Conservation (phyloP, 2,329 filamentous ascomycete genomes). For the Macrophomina tecta region DNA sequence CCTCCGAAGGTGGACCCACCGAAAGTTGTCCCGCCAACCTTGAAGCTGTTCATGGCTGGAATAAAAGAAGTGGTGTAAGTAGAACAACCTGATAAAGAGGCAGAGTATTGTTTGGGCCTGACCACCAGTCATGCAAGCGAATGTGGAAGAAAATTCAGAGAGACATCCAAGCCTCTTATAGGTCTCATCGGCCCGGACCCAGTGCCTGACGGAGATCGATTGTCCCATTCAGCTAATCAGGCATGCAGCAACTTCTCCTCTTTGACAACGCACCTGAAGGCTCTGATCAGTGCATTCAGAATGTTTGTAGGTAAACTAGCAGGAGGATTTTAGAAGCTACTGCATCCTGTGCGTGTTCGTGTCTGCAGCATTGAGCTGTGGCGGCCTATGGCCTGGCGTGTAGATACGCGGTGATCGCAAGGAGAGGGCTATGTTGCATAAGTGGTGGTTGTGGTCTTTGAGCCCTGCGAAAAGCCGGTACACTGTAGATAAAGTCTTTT, state of each 20-base stretch:
- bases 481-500: no score
- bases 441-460: not conserved
- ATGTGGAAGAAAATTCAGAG: not conserved
- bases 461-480: no score
- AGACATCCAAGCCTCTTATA: not conserved
- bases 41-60: constrained; percentile 9
- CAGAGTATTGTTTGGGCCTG: not conserved
- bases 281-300: not conserved
- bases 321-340: not conserved
- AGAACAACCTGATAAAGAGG: not conserved
- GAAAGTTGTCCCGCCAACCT: constrained; percentile 4
- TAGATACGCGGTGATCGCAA: not conserved
- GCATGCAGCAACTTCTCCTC: constrained; percentile 21
- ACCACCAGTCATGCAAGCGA: no score
- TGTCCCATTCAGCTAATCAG: not conserved
- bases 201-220: not conserved
- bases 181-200: not conserved
- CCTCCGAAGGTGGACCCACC: constrained; percentile 4
- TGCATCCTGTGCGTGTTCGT: not conserved
- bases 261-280: not conserved
- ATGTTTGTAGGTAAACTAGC: no score
- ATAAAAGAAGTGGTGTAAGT: not conserved
- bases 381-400: not conserved
- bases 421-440: not conserved
- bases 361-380: not conserved